Evolutionary conservation across 2,329 filamentous ascomycete genomes (phyloP).

Genomic region (Cladosporium sp.): DNA sequence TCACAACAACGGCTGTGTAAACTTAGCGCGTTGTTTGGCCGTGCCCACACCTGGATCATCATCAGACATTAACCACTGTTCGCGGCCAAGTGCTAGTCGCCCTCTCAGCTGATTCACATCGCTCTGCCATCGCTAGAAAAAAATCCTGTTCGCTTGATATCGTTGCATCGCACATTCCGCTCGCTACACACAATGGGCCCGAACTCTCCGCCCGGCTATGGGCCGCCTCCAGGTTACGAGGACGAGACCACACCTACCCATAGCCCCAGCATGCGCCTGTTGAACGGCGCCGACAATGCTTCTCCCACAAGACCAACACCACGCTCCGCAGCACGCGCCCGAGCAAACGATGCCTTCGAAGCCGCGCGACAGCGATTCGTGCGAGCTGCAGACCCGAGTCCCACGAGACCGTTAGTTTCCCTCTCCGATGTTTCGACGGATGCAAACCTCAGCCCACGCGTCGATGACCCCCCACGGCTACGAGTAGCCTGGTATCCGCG

Average conservation of each 20-base stretch:
- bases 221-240: constrained; percentile 40
- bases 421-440: constrained; percentile 6
- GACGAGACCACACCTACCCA: constrained; percentile 32
- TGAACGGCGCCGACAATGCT: constrained; percentile 40
- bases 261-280: constrained; percentile 45
- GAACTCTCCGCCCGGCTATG: constrained; percentile 19
- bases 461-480: constrained; percentile 3
- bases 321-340: constrained; percentile 15
- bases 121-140: background rate
- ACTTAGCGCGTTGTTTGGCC: too few species aligned
- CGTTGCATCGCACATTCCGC: background rate
- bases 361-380: constrained; percentile 10
- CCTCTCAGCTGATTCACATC: background rate
- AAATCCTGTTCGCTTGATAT: constrained; percentile 3
- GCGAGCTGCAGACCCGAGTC: constrained; percentile 7
- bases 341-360: constrained; percentile 12
- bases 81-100: too few species aligned
- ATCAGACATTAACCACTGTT: too few species aligned
- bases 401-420: constrained; percentile 13
- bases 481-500: constrained; percentile 2
- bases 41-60: too few species aligned
- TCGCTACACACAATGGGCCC: constrained; percentile 8
- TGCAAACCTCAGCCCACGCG: background rate
- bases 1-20: too few species aligned
- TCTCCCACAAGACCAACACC: constrained; percentile 28